Evolutionary conservation across 768 basidiomycete genomes (phyloP).

Genomic region (Rhodotorula graminis): DNA sequence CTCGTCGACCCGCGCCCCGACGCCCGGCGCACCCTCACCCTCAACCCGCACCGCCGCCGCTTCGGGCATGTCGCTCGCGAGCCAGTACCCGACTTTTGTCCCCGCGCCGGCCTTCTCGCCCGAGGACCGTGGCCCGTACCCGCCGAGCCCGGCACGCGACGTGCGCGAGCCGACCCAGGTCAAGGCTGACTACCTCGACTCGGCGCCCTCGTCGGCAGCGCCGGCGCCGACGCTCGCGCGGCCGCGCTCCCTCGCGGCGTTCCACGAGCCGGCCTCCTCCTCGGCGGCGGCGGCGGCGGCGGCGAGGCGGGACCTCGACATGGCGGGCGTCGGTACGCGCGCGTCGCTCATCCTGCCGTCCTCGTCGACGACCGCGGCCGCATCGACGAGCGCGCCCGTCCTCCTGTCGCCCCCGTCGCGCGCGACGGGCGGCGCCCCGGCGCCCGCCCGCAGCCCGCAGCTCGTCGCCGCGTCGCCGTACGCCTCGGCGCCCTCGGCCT

Average conservation of each 20-base stretch:
- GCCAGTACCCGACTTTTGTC: constrained; percentile 4
- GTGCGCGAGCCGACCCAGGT: neutral
- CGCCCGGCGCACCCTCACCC: neutral
- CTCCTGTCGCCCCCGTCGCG: neutral
- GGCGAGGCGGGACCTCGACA: neutral
- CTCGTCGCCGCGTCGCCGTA: neutral
- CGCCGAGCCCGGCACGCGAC: constrained; percentile 2
- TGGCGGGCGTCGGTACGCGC: constrained; percentile 31
- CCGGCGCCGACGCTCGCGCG: neutral
- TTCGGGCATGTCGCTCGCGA: neutral
- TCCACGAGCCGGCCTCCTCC: neutral
- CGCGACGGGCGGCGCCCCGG: neutral
- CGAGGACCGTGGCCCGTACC: constrained; percentile 24
- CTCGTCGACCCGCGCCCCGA: neutral
- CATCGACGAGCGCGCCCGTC: neutral
- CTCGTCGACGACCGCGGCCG: constrained; percentile 24
- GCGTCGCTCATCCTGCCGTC: neutral
- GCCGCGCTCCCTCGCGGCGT: neutral
- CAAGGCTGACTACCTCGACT: too few species aligned
- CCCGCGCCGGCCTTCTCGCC: constrained; percentile 17
- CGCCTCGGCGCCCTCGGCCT: neutral
- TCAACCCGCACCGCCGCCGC: neutral
- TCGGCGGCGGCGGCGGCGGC: neutral
- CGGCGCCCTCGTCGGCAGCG: neutral
- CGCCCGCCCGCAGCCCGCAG: neutral